Conservation (phyloP, 257 asterid species). For the Paulownia fortunei region DNA sequence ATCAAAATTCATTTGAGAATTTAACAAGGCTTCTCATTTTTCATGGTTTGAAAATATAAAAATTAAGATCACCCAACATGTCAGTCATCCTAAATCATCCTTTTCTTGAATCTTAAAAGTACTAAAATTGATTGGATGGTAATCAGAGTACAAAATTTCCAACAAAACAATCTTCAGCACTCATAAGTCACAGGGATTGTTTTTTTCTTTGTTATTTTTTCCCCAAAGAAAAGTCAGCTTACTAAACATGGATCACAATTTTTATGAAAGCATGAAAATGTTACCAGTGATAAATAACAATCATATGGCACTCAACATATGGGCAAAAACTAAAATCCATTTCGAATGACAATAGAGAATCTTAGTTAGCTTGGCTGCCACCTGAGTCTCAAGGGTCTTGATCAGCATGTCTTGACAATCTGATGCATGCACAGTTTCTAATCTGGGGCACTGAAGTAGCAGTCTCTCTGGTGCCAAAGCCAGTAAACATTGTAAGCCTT, state of each 20-base stretch:
- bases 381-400: conserved; percentile 83
- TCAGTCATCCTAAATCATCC: no score
- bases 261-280: background rate
- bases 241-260: background rate
- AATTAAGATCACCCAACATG: no score
- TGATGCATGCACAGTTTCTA: conserved; percentile 84
- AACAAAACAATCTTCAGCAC: background rate
- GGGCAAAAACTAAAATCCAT: no score
- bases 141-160: background rate
- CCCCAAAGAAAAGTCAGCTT: background rate
- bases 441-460: conserved; percentile 80
- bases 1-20: no score
- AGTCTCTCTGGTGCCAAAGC: conserved; percentile 64
- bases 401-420: conserved; percentile 72
- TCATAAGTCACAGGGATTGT: background rate
- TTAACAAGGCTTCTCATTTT: no score
- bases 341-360: background rate
- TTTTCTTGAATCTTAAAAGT: no score
- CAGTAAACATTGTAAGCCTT: conserved; percentile 5
- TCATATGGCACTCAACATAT: no score
- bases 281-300: background rate
- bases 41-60: no score
- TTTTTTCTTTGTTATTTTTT: no score
- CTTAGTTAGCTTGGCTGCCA: conserved; percentile 32
- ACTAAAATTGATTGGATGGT: background rate